Evolutionary conservation across 169 alveolate species (phyloP), one percentile per base, ranked within the genome.

Genomic region (Sarcocystis neurona): DNA sequence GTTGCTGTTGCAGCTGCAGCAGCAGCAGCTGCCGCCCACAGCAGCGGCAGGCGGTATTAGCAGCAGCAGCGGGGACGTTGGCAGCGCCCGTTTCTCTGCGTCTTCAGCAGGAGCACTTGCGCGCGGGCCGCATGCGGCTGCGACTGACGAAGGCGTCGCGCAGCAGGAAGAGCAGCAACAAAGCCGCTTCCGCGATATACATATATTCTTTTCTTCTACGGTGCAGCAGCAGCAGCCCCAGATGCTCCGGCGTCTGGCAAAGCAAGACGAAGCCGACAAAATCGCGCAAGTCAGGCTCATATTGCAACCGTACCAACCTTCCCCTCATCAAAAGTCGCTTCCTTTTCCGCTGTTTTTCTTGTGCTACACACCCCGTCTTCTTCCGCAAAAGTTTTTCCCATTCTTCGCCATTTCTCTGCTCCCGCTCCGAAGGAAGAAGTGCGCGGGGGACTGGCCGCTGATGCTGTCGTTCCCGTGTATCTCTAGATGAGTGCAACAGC

Each of bases 41-140:
- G 98, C 60, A 96, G 94, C 88, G 91, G 90, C 87, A 92, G 96
- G 34, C 94, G 96, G 27, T 95, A 95, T 56, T 91, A 89, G 63
- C 94, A 91, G 48, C 92, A 96, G 34, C 94, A 94, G 80, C 93
- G 94, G 87, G 88, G 97, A 46, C 98, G 98, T 18, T 94, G 94
- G 85, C 91, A 94, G 63, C 98, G 97, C 89, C 94, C 92, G 56
- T 87, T 90, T 34, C 97, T 15, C 12, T 12, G 66, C 66, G 30
- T 53, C 66, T 53, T 53, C 66, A 53, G 23, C 66, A 53, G 66
- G 66, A 53, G 66, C 12, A 15, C 66, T 53, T 53, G 12, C 23
- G 63, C 30, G 66, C 37, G 60, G 41, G 18, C 79, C 88, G 39
- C n/a, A 37, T 37, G 1, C 37, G 88, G 34, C 20, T 39, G 32